Conservation (phyloP, 192 early-diverging fungal genomes). For the Gonapodya prolifera region DNA sequence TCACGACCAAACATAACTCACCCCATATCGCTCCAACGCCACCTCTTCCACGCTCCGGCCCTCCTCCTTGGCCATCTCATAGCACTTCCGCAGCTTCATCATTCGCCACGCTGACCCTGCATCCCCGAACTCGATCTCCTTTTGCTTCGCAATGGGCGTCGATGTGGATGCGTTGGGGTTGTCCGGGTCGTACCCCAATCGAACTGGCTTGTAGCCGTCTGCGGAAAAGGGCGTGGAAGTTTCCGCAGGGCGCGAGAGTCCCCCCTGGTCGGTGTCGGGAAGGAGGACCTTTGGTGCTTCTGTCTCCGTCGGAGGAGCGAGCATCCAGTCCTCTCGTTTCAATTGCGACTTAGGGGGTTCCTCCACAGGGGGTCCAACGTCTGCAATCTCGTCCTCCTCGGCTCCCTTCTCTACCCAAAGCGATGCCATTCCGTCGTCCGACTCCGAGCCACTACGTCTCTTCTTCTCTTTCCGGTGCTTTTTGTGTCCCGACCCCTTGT, state of each 20-base stretch:
- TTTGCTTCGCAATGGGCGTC: conserved; percentile 15
- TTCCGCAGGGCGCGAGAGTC: conserved; percentile 1
- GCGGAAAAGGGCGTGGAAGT: background rate
- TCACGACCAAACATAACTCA: conserved; percentile 15
- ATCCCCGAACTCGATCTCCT: conserved; percentile 27
- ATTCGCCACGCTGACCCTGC: conserved; percentile 62
- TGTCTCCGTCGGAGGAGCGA: conserved; percentile 2
- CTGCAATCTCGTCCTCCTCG: background rate
- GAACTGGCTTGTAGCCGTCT: conserved; percentile 13
- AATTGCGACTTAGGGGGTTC: background rate
- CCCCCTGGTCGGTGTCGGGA: background rate
- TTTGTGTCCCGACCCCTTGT: background rate
- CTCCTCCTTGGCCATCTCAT: conserved; percentile 57
- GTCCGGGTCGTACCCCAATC: background rate
- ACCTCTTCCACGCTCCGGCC: conserved; percentile 44
- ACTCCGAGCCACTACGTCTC: background rate
- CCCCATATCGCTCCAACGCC: conserved; percentile 59
- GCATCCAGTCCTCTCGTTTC: background rate
- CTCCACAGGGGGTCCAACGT: background rate
- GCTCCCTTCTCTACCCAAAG: conserved; percentile 20
- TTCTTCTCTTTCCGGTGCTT: background rate
- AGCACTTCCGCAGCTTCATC: conserved; percentile 57
- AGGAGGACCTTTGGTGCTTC: conserved; percentile 12
- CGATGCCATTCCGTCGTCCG: conserved; percentile 13
- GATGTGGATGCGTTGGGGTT: background rate